Evolutionary conservation across 331 rosid genomes (phyloP).

Genomic region (Quercus tomentella): DNA sequence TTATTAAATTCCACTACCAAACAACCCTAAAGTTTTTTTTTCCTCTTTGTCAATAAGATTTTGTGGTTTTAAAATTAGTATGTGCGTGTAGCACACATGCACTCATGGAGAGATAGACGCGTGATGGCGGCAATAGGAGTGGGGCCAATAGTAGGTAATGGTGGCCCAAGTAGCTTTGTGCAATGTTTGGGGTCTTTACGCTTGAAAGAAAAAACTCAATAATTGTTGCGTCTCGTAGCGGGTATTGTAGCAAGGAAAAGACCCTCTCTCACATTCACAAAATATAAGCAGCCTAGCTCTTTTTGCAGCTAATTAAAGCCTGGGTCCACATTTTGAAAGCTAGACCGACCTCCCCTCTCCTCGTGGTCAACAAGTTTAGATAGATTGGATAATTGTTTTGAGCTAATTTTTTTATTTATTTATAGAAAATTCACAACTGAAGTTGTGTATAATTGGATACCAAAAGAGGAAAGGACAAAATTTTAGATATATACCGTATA

Average conservation of each 20-base stretch:
- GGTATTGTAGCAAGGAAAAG: constrained; percentile 17
- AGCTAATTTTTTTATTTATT: neutral
- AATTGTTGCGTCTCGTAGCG: constrained; percentile 47
- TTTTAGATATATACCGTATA: too few relatives aligned
- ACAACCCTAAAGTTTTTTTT: too few relatives aligned
- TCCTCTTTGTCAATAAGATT: too few relatives aligned
- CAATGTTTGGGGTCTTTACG: constrained; percentile 18
- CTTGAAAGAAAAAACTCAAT: constrained; percentile 28
- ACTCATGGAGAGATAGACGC: neutral
- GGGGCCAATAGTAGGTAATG: constrained; percentile 36
- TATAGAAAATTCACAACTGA: neutral
- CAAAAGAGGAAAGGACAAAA: neutral
- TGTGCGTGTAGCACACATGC: neutral
- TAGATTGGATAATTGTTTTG: neutral
- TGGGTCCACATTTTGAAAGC: constrained; percentile 39
- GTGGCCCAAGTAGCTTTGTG: constrained; percentile 28
- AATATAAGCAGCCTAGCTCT: constrained; percentile 21
- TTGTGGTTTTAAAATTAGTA: too few relatives aligned
- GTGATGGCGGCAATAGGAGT: constrained; percentile 14
- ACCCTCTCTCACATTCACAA: constrained; percentile 3
- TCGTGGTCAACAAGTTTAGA: constrained; percentile 19
- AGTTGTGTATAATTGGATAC: neutral
- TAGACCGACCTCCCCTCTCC: constrained; percentile 1
- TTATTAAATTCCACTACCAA: too few relatives aligned
- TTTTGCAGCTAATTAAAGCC: constrained; percentile 26